Evolutionary conservation across 2,329 filamentous ascomycete genomes (phyloP).

Genomic region (Alternaria tenuissima): DNA sequence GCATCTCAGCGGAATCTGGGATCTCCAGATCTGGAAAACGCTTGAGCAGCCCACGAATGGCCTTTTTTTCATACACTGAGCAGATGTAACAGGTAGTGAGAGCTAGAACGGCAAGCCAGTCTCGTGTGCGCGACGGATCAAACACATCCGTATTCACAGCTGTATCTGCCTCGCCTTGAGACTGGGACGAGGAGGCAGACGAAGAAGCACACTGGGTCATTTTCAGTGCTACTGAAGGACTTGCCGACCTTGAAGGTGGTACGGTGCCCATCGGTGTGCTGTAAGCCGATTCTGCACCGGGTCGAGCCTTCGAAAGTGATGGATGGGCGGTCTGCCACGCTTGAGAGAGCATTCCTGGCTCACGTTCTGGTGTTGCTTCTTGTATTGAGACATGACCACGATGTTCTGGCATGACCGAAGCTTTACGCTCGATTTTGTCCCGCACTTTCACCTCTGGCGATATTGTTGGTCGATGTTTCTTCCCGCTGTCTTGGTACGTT

Average conservation of each 20-base stretch:
- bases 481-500: background rate
- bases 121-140: background rate
- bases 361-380: background rate
- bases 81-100: background rate
- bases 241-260: background rate
- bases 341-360: conserved; percentile 19
- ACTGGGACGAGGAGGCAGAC: conserved; percentile 1
- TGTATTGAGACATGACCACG: background rate
- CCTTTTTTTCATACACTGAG: background rate
- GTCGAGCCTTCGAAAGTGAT: conserved; percentile 10
- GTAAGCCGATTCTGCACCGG: background rate
- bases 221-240: no score
- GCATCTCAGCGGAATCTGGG: no score
- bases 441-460: conserved; percentile 4
- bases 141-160: background rate
- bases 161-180: background rate
- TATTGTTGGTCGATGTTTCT: background rate
- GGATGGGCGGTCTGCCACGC: conserved; percentile 27
- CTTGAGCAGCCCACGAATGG: background rate
- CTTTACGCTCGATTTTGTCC: background rate
- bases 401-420: background rate
- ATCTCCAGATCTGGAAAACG: background rate
- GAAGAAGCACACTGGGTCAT: background rate
- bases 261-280: conserved; percentile 28
- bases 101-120: background rate